phyloP scores from a whole-genome alignment of 495 filamentous ascomycete species.

The Elaphomyces granulatus region DNA sequence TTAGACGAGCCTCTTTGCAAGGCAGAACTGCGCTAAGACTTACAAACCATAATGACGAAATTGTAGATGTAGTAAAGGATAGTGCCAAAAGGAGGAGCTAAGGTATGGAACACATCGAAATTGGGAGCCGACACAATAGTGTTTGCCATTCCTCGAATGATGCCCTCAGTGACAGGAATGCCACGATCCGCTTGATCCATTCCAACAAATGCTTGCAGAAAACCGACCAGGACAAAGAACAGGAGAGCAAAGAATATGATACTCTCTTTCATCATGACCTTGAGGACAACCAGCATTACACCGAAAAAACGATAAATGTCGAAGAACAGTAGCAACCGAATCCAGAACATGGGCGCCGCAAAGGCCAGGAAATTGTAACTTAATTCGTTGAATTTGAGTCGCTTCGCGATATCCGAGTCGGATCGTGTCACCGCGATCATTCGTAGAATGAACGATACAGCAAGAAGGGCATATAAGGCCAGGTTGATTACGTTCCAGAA shows the following conservation, averaged over 20 bases:
- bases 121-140: slow-evolving; percentile 81
- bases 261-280: slow-evolving; percentile 99
- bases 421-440: slow-evolving; percentile 59
- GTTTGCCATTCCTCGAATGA: slow-evolving; percentile 82
- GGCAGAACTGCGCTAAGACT: slow-evolving; percentile 6
- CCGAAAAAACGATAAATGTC: slow-evolving; percentile 94
- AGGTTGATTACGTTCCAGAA: slow-evolving; percentile 96
- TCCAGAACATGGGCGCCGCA: slow-evolving; percentile 93
- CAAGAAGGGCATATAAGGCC: slow-evolving; percentile 62
- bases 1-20: slow-evolving; percentile 15
- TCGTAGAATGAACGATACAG: slow-evolving; percentile 59
- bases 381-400: slow-evolving; percentile 58
- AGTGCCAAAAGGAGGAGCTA: slow-evolving; percentile 65
- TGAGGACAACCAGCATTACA: slow-evolving; percentile 90
- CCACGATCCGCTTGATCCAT: slow-evolving; percentile 70
- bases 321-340: slow-evolving; percentile 79
- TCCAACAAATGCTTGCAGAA: slow-evolving; percentile 90
- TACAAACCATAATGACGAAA: slow-evolving; percentile 82
- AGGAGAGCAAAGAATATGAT: slow-evolving; percentile 96
- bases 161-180: slow-evolving; percentile 47
- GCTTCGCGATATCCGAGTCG: slow-evolving; percentile 31
- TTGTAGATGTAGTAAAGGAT: slow-evolving; percentile 93
- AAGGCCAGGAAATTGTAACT: slow-evolving; percentile 91
- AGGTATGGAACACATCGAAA: slow-evolving; percentile 73
- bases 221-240: slow-evolving; percentile 70